Percentiles rank a stretch among this genome's conserved stretches.
phyloP scores from a whole-genome alignment of 1,284 basidiomycete species.

The Fomitopsis betulina region DNA sequence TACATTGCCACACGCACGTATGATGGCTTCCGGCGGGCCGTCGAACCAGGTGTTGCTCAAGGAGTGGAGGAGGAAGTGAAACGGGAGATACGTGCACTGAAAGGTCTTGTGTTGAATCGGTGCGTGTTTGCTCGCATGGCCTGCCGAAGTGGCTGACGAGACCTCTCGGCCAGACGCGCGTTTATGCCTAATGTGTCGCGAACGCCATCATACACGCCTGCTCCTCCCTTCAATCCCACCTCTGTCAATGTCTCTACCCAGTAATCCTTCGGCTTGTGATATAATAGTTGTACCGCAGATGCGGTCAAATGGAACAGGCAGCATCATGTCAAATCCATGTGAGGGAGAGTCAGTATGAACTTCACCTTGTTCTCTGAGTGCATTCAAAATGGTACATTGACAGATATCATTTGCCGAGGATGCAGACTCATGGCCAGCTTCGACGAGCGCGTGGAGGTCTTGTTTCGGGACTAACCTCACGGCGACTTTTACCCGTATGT shows the following conservation, averaged over 20 bases:
- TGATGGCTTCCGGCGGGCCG: conserved; percentile 26
- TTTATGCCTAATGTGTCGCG: conserved; percentile 35
- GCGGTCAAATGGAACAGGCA: too few species aligned
- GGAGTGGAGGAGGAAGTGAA: conserved; percentile 55
- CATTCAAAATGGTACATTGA: too few species aligned
- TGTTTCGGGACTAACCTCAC: too few species aligned
- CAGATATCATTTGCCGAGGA: too few species aligned
- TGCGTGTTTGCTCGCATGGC: conserved; percentile 21
- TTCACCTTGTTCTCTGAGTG: too few species aligned
- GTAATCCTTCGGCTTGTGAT: too few species aligned
- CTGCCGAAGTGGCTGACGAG: neutral
- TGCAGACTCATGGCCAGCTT: too few species aligned
- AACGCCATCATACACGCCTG: conserved; percentile 1
- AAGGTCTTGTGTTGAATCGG: conserved; percentile 65
- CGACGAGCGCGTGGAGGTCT: too few species aligned
- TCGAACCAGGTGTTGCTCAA: conserved; percentile 27
- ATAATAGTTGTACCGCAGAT: too few species aligned
- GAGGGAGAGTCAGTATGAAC: too few species aligned
- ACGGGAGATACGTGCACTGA: conserved; percentile 61
- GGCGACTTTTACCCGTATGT: too few species aligned
- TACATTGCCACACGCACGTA: conserved; percentile 64
- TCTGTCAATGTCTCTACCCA: neutral
- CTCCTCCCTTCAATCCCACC: neutral
- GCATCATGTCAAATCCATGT: too few species aligned
- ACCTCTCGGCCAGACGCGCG: conserved; percentile 34